These are phyloP conservation scores for Daldinia sp. DNA, from an alignment of 2,329 filamentous ascomycete species.

Conservation along the genomic window DNA sequence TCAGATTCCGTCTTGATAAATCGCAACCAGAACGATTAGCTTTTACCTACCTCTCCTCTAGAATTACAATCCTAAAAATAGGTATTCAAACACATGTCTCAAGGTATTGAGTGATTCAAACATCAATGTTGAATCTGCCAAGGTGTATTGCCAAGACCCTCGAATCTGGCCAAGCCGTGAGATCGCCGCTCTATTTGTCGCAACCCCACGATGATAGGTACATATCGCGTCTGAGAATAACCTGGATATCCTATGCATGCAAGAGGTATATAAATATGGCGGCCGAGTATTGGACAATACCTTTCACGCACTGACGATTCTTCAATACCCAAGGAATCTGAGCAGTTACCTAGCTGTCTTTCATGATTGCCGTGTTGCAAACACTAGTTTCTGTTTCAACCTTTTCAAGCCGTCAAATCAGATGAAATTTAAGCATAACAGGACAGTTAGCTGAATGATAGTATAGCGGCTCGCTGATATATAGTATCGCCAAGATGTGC, in stretches of 20 bases:
- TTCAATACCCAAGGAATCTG: no score
- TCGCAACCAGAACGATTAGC: slow-evolving; percentile 12
- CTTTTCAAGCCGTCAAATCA: slow-evolving; percentile 20
- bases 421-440: not conserved
- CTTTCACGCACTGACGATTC: slow-evolving; percentile 16
- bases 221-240: slow-evolving; percentile 21
- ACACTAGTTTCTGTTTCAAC: slow-evolving; percentile 28
- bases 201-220: slow-evolving; percentile 32
- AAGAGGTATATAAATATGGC: slow-evolving; percentile 4
- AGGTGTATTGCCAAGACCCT: slow-evolving; percentile 43
- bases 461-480: not conserved
- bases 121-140: slow-evolving; percentile 30
- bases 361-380: slow-evolving; percentile 10
- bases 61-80: slow-evolving; percentile 16
- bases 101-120: not conserved
- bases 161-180: slow-evolving; percentile 47
- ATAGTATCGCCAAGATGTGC: not conserved
- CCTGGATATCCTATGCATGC: not conserved
- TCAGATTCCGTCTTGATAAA: slow-evolving; percentile 29
- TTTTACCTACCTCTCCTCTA: not conserved
- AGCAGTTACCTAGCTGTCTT: not conserved
- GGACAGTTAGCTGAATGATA: slow-evolving; percentile 10
- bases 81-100: slow-evolving; percentile 15
- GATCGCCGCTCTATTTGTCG: slow-evolving; percentile 41
- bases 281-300: not conserved